phyloP scores from a whole-genome alignment of 2,329 filamentous ascomycete species.

The Sarocladiaceae sp. region DNA sequence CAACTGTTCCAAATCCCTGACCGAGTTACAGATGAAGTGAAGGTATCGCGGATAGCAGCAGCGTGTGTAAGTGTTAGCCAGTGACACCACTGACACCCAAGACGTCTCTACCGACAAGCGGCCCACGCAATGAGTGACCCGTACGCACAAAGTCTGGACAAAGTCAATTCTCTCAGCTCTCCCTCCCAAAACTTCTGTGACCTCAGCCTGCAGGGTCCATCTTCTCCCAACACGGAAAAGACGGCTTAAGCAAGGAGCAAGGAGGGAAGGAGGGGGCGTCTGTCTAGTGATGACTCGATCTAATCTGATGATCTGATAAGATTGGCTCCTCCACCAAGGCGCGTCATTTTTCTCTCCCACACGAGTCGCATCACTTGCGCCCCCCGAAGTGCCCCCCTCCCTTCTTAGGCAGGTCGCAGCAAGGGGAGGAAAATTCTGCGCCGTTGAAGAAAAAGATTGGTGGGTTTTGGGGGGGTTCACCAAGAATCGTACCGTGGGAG shows the following conservation, averaged over 20 bases:
- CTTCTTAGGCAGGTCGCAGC: neutral
- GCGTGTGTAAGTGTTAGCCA: no score
- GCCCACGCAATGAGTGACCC: no score
- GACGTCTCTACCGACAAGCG: no score
- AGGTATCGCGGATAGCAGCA: no score
- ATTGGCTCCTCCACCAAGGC: slow-evolving; percentile 17
- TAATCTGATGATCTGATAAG: slow-evolving; percentile 42
- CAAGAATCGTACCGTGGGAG: neutral
- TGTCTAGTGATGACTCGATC: slow-evolving; percentile 18
- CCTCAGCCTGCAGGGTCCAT: slow-evolving; percentile 8
- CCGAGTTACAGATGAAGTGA: no score
- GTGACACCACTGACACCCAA: no score
- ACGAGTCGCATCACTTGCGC: neutral
- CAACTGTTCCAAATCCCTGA: no score
- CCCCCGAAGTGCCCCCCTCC: neutral
- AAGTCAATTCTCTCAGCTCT: no score
- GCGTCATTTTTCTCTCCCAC: slow-evolving; percentile 1
- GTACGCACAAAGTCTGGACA: no score
- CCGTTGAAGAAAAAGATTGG: neutral
- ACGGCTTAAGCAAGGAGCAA: no score
- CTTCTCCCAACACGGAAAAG: neutral
- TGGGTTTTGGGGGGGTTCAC: neutral
- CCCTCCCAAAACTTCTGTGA: neutral
- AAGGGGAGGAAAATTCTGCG: neutral
- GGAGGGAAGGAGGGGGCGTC: neutral